These are phyloP conservation scores for Liriodendron chinense DNA, from an alignment of 164 flowering plant species.

Conservation along the genomic window DNA sequence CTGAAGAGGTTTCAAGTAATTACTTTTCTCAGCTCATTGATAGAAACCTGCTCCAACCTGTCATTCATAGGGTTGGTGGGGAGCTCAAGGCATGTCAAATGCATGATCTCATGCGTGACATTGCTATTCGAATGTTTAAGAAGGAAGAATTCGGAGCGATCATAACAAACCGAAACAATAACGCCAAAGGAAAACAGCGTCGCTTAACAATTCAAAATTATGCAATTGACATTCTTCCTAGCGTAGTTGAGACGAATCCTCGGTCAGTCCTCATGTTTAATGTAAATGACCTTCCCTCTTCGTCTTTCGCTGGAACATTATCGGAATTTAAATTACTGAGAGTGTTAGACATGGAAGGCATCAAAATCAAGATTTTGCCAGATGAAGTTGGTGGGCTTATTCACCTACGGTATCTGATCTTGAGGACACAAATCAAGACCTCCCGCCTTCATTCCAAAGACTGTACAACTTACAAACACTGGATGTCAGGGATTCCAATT, in stretches of 20 bases:
- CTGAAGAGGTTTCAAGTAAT: slow-evolving; percentile 46
- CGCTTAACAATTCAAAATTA: not conserved
- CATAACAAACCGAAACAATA: not conserved
- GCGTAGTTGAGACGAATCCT: not conserved
- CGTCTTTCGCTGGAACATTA: not conserved
- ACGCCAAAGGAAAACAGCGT: not conserved
- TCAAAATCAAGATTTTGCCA: slow-evolving; percentile 9
- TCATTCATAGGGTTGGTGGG: no score
- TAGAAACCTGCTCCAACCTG: slow-evolving; percentile 36
- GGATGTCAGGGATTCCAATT: slow-evolving; percentile 1
- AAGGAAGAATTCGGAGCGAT: not conserved
- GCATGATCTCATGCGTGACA: slow-evolving; percentile 4
- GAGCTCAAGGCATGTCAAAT: not conserved
- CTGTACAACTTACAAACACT: slow-evolving; percentile 13
- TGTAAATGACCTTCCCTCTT: not conserved
- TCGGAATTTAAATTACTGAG: not conserved
- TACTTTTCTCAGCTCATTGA: slow-evolving; percentile 41
- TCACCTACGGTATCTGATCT: slow-evolving; percentile 13
- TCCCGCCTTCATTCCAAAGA: slow-evolving; percentile 5
- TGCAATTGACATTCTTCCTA: not conserved
- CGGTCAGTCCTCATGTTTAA: not conserved
- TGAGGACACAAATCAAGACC: slow-evolving; percentile 2
- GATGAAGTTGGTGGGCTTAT: slow-evolving; percentile 10
- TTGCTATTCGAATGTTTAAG: not conserved
- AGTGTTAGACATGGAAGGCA: slow-evolving; percentile 10